Evolutionary conservation across 2,329 filamentous ascomycete species (phyloP).

Genomic region (Alternaria longipes): DNA sequence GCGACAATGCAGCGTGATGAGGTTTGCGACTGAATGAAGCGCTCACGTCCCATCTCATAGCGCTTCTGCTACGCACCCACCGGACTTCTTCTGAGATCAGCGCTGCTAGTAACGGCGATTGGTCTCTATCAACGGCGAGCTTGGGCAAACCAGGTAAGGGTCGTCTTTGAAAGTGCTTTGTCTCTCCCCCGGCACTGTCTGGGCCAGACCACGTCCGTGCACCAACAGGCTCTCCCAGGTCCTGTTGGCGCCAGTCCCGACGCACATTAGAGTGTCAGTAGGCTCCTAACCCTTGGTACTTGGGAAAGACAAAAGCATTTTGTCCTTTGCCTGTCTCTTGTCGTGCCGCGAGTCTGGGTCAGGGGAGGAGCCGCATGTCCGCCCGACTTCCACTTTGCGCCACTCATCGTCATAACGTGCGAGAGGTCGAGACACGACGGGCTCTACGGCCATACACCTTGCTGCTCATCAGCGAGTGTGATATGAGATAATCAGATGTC

Average conservation of each 20-base stretch:
- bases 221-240: constrained; percentile 29
- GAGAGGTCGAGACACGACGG: constrained; percentile 12
- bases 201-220: constrained; percentile 51
- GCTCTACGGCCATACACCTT: constrained; percentile 13
- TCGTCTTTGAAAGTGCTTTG: constrained; percentile 41
- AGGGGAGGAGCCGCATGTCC: constrained; percentile 48
- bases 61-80: constrained; percentile 24
- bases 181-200: constrained; percentile 38
- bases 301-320: constrained; percentile 44
- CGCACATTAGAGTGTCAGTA: constrained; percentile 36
- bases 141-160: constrained; percentile 29
- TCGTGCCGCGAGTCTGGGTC: constrained; percentile 46
- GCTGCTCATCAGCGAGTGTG: constrained; percentile 24
- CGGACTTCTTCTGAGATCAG: constrained; percentile 22
- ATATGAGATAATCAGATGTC: constrained; percentile 17
- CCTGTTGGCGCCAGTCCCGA: constrained; percentile 49
- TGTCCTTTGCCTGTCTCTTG: constrained; percentile 35
- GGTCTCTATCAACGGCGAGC: constrained; percentile 33
- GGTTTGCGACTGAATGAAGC: constrained; percentile 13
- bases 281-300: constrained; percentile 46
- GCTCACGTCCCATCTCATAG: constrained; percentile 18
- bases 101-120: constrained; percentile 29
- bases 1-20: constrained; percentile 28
- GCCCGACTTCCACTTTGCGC: constrained; percentile 16
- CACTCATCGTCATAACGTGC: constrained; percentile 8